These are phyloP conservation scores for Amylocystis lapponica DNA, from an alignment of 768 basidiomycete species.

Conservation along the genomic window DNA sequence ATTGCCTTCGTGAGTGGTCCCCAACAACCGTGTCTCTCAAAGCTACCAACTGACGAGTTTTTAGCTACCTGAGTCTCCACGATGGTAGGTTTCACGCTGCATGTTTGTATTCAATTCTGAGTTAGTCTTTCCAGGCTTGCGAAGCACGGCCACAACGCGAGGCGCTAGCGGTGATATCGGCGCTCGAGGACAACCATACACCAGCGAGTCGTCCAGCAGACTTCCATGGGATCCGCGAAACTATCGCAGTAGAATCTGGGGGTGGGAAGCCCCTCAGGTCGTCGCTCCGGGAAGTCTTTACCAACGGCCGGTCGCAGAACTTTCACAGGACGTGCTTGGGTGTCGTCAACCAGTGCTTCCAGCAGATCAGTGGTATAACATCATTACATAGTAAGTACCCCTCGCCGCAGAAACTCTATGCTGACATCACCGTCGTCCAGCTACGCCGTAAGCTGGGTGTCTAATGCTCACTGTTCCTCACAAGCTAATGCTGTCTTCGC, in stretches of 20 bases:
- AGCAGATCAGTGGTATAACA: constrained; percentile 66
- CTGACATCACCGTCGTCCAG: constrained; percentile 24
- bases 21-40: too few relatives aligned
- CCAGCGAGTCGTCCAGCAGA: constrained; percentile 43
- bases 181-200: constrained; percentile 45
- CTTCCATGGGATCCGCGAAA: constrained; percentile 49
- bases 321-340: constrained; percentile 52
- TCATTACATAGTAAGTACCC: constrained; percentile 54
- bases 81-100: constrained; percentile 44
- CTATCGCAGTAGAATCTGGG: constrained; percentile 37
- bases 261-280: constrained; percentile 22
- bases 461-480: neutral
- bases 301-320: constrained; percentile 52
- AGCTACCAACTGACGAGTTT: neutral
- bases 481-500: neutral
- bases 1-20: constrained; percentile 41
- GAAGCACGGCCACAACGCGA: constrained; percentile 50
- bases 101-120: neutral
- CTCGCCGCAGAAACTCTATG: constrained; percentile 5
- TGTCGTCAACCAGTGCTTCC: constrained; percentile 57
- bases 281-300: constrained; percentile 49
- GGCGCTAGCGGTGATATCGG: constrained; percentile 54
- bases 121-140: constrained; percentile 37
- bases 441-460: constrained; percentile 23
- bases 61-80: constrained; percentile 54